Conservation (phyloP, 139 green algal species). For the Tetradesmus obliquus region DNA sequence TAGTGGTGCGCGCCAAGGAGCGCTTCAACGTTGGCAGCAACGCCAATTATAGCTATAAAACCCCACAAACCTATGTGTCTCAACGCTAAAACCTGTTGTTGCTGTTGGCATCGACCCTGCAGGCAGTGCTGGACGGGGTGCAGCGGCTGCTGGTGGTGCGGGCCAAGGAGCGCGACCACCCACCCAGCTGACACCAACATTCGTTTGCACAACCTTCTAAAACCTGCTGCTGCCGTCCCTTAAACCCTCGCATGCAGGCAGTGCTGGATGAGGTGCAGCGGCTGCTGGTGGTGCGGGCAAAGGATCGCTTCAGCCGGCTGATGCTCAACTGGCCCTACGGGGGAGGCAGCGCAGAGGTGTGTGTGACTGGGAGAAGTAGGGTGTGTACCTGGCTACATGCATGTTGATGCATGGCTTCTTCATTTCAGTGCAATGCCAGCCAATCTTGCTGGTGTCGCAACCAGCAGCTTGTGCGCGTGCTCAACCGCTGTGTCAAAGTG, state of each 20-base stretch:
- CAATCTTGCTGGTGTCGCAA: too few relatives aligned
- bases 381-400: too few relatives aligned
- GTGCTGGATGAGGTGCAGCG: constrained; percentile 60
- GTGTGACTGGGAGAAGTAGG: neutral
- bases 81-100: too few relatives aligned
- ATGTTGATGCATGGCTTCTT: too few relatives aligned
- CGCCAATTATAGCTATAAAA: too few relatives aligned
- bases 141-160: neutral
- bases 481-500: too few relatives aligned
- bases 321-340: constrained; percentile 81
- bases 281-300: constrained; percentile 54
- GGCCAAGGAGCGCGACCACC: neutral
- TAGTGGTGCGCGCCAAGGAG: constrained; percentile 57
- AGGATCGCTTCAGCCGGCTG: constrained; percentile 57
- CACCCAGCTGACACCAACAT: neutral
- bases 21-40: constrained; percentile 36
- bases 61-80: too few relatives aligned
- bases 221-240: neutral
- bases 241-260: constrained; percentile 11
- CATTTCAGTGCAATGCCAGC: too few relatives aligned
- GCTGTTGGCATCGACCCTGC: too few relatives aligned
- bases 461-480: too few relatives aligned
- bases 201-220: neutral
- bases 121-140: neutral
- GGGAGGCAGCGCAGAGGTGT: constrained; percentile 64